A percentile compares a stretch with the other conserved stretches of the same genome.
Evolutionary conservation across 1,139 yeast species (phyloP).

Genomic region (Pneumocystis murina): DNA sequence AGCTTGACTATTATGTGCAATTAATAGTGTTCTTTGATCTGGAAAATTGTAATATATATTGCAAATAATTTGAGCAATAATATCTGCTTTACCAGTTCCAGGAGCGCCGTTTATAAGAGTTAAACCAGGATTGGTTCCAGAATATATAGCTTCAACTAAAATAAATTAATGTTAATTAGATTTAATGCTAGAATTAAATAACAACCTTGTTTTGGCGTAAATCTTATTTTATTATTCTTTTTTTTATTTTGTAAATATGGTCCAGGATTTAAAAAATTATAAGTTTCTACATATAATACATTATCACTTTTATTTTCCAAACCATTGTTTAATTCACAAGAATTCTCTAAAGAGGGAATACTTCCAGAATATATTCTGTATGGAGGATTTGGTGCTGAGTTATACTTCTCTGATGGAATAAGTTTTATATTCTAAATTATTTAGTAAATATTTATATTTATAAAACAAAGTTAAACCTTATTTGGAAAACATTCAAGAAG

Average conservation of each 20-base stretch:
- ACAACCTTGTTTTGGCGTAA: slow-evolving; percentile 10
- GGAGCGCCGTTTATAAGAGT: slow-evolving; percentile 33
- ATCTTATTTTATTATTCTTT: slow-evolving; percentile 2
- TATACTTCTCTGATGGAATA: background rate
- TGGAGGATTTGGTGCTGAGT: slow-evolving; percentile 1
- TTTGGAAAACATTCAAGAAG: slow-evolving; percentile 17
- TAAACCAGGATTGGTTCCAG: slow-evolving; percentile 26
- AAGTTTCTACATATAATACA: slow-evolving; percentile 5
- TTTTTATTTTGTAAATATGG: slow-evolving; percentile 10
- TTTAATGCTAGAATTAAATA: slow-evolving; percentile 1
- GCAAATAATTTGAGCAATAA: slow-evolving; percentile 20
- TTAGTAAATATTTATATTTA: slow-evolving; percentile 4
- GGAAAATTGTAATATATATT: slow-evolving; percentile 22
- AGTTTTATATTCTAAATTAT: slow-evolving; percentile 1
- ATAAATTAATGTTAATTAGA: slow-evolving; percentile 14
- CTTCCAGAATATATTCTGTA: background rate
- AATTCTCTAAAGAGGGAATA: background rate
- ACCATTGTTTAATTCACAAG: background rate
- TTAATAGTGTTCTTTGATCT: slow-evolving; percentile 26
- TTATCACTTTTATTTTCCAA: background rate
- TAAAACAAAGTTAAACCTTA: slow-evolving; percentile 1
- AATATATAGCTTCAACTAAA: slow-evolving; percentile 27
- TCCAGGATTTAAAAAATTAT: background rate
- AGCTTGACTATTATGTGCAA: slow-evolving; percentile 22
- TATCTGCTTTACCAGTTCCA: slow-evolving; percentile 33